Base-by-base conservation (phyloP, 2,329 filamentous ascomycete species). In the Aspergillus unguis region DNA sequence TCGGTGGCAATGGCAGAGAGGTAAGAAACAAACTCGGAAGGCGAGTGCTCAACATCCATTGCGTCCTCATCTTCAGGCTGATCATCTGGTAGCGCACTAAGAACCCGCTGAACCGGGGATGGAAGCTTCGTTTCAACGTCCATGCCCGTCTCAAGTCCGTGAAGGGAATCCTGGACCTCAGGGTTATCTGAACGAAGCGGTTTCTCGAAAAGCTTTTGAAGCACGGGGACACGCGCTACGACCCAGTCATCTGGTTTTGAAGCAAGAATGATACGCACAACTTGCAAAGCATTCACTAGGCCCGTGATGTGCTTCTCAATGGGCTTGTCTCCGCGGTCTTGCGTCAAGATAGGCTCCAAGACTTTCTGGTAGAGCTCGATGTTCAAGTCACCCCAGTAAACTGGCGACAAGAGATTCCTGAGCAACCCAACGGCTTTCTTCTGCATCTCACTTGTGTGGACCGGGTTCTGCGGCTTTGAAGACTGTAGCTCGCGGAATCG, bases 191-290 rank as follows among this genome's bases (percentile, higher is more conserved):
- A 92, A 63, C 88, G 90, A 49, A 99, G 75, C 9, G 88, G 85
- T 74, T 95, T 96, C 58, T 96, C 92, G 10, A 97, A 74, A 9
- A 97, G 83, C 67, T 90, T 95, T 69, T 96, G 90, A 28, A 97
- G 80, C 28, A 85, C 78, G 0, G 86, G 73, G 62, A 95, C 81
- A 58, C 90, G 89, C 63, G 85, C 84, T 48, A 91, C 75, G 35
- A 97, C 86, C 94, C 94, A 99, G 3, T 96, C 90, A 64, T 96
- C 86, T 0, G 88, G 78, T 71, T 96, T 95, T 57, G 87, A 85
- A 62, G 94, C 90, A 54, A 97, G 79, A 44, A 99, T 85, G 54
- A 96, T 88, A 44, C 92, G 88, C 55, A 99, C 79, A 37, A 97
- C 88, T 68, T 97, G 92, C 10, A 99, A 80, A 1, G 92, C 91